These are phyloP conservation scores for Candida albicans DNA, from an alignment of 1,139 yeast species.

Conservation along the genomic window DNA sequence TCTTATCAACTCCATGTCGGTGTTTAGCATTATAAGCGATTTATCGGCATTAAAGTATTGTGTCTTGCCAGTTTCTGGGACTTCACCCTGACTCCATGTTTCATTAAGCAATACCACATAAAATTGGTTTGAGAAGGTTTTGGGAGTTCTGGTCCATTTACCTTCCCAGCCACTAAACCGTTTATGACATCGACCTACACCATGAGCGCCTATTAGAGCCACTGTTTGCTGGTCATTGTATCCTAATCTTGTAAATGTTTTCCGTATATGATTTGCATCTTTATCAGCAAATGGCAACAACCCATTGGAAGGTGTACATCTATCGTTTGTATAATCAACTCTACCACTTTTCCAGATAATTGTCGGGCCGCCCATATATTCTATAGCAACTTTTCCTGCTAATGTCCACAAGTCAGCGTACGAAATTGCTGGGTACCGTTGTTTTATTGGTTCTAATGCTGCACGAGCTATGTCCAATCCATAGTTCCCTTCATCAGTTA, in stretches of 20 bases:
- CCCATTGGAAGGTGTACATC: constrained; percentile 62
- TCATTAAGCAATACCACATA: constrained; percentile 32
- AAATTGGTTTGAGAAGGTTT: constrained; percentile 38
- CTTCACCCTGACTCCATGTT: constrained; percentile 31
- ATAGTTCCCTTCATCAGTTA: constrained; percentile 53
- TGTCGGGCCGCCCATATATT: constrained; percentile 58
- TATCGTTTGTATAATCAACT: constrained; percentile 52
- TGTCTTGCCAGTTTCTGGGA: constrained; percentile 41
- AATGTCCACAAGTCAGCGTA: constrained; percentile 69
- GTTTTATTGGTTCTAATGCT: constrained; percentile 58
- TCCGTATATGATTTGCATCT: constrained; percentile 53
- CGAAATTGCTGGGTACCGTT: constrained; percentile 56
- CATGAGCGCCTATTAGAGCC: constrained; percentile 64
- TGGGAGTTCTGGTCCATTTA: constrained; percentile 39
- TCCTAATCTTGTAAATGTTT: constrained; percentile 59
- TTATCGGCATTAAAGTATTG: constrained; percentile 38
- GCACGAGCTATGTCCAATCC: constrained; percentile 59
- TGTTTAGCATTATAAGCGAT: constrained; percentile 64
- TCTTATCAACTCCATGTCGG: constrained; percentile 55
- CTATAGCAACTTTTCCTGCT: constrained; percentile 62
- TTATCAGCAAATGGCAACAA: constrained; percentile 59
- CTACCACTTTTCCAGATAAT: constrained; percentile 64
- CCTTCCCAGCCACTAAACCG: constrained; percentile 49
- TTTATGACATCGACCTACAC: constrained; percentile 64
- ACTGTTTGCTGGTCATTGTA: constrained; percentile 65